Base-by-base conservation (phyloP, 768 basidiomycete species). In the Leccinum fibrillosum region DNA sequence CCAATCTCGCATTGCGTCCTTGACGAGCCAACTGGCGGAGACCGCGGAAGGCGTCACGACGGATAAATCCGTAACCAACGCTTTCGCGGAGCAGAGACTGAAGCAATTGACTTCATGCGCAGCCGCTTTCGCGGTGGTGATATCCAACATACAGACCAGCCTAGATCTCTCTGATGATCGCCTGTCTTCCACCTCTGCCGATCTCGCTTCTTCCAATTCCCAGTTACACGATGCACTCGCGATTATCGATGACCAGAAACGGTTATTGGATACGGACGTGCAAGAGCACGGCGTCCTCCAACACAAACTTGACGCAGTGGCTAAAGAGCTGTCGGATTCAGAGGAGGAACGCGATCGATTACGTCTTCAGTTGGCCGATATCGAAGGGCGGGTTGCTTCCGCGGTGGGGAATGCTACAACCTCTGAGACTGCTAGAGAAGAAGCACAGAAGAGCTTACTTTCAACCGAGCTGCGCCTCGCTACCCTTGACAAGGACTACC, bases 401-500 rank as follows among this genome's bases (percentile, higher is more conserved):
- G 72, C 72, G 64, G 63, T 68, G 39, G 71, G 72, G 42, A 71
- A 73, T 35, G 47, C 74, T n/a, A 68, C 72, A 15, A 62, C 64
- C 7, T 59, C 74, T 13, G 76, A 75, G 53, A 65, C 62, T 34
- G 72, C 73, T 30, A 72, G 74, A 45, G 72, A 75, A 49, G 77
- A 79, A 45, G 67, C 69, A 28, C 68, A 74, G 12, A 73, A 62
- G 25, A 52, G 45, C 19, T 62, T 70, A 19, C 64, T 69, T n/a
- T 58, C 68, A 54, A 60, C 62, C 1, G 76, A 80, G 61, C 70
- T 74, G 8, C 80, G 77, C 47, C 67, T 88, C 10, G 59, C 68
- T 5, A 77, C 78, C n/a, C 65, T 81, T 21, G 74, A 75, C 5
- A 74, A 78, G 51, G 70, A 78, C 15, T 76, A 84, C 13, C 81